These are phyloP conservation scores for Arabis alpina DNA, from an alignment of 345 rosid genomes.

Conservation along the genomic window DNA sequence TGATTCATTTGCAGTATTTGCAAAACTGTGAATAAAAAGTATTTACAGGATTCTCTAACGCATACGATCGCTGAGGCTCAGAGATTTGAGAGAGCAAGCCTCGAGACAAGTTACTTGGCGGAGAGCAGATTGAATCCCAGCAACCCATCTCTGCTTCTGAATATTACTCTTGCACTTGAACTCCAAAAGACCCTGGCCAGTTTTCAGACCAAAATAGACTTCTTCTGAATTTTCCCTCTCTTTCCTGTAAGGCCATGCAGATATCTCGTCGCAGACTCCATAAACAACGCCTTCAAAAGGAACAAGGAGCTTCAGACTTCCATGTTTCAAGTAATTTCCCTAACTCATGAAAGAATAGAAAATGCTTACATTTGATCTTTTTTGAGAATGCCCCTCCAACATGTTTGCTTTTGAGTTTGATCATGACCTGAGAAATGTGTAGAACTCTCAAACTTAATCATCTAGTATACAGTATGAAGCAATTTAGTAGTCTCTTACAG, in stretches of 20 bases:
- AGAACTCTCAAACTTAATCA: too few species aligned
- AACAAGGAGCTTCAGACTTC: slow-evolving; percentile 22
- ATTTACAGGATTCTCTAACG: slow-evolving; percentile 27
- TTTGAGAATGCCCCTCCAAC: slow-evolving; percentile 48
- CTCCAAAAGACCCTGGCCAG: slow-evolving; percentile 96
- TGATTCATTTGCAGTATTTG: slow-evolving; percentile 29
- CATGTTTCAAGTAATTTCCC: slow-evolving; percentile 19
- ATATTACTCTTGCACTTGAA: slow-evolving; percentile 84
- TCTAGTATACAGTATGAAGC: too few species aligned
- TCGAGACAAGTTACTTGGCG: slow-evolving; percentile 59
- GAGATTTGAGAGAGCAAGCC: slow-evolving; percentile 56
- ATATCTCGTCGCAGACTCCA: slow-evolving; percentile 77
- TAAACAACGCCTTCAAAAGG: slow-evolving; percentile 66
- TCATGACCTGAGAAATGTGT: slow-evolving; percentile 35
- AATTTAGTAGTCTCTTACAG: neutral
- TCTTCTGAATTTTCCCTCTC: slow-evolving; percentile 80
- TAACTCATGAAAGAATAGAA: slow-evolving; percentile 7
- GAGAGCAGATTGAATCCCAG: slow-evolving; percentile 69
- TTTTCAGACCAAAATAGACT: slow-evolving; percentile 82
- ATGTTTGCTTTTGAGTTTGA: slow-evolving; percentile 50
- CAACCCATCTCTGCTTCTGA: slow-evolving; percentile 93
- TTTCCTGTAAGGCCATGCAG: slow-evolving; percentile 87
- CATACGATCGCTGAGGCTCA: slow-evolving; percentile 46
- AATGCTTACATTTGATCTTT: slow-evolving; percentile 42
- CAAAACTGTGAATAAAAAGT: slow-evolving; percentile 11